Evolutionary conservation across 257 asterid species (phyloP).

Genomic region (Fraxinus cuspidata): DNA sequence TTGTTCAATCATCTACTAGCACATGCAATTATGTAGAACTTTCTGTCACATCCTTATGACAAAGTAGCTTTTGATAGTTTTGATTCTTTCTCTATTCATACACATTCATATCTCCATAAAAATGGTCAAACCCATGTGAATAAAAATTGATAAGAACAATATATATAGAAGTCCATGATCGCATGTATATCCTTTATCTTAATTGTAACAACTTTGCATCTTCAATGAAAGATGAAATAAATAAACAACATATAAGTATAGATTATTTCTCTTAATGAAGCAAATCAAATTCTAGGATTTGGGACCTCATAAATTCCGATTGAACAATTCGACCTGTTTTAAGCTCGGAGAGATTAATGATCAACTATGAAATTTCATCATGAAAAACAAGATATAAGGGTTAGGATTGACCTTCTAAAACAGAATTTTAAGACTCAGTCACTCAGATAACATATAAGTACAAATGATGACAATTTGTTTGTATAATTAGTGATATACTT

Average conservation of each 20-base stretch:
- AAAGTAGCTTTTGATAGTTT: background rate
- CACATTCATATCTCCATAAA: conserved; percentile 19
- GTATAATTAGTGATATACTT: background rate
- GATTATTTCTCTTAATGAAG: background rate
- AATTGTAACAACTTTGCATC: background rate
- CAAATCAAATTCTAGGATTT: too few species aligned
- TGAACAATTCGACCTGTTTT: too few species aligned
- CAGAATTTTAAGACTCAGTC: too few species aligned
- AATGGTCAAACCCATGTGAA: conserved; percentile 33
- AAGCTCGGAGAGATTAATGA: too few species aligned
- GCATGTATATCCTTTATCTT: background rate
- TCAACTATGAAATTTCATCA: too few species aligned
- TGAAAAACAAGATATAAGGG: too few species aligned
- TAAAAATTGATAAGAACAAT: background rate
- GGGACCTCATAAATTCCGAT: too few species aligned
- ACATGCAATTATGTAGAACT: too few species aligned
- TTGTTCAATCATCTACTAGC: too few species aligned
- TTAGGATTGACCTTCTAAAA: too few species aligned
- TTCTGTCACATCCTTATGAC: too few species aligned
- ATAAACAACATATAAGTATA: background rate
- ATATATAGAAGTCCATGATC: background rate
- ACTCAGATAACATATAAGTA: background rate
- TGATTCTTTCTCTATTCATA: conserved; percentile 4
- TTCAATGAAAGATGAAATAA: background rate
- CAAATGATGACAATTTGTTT: background rate